phyloP scores from a whole-genome alignment of 441 rosid species.

The Pelargonium myrrhifolium region DNA sequence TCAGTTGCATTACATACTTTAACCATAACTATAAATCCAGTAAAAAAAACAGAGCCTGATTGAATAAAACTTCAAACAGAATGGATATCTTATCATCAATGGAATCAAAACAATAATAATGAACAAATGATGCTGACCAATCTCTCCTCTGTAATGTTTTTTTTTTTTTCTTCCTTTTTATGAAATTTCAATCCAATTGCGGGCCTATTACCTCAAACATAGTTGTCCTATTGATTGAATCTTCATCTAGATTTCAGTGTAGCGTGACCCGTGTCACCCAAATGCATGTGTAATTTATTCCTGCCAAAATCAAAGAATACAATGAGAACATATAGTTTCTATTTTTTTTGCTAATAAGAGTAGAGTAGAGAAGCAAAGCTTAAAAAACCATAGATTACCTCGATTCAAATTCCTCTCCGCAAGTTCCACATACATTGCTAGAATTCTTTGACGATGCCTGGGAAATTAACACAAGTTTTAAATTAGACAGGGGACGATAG shows the following conservation, averaged over 20 bases:
- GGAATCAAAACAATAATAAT: no score
- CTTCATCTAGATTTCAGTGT: slow-evolving; percentile 44
- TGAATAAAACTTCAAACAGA: no score
- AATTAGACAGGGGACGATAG: slow-evolving; percentile 16
- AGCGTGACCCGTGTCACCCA: slow-evolving; percentile 74
- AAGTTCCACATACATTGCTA: slow-evolving; percentile 58
- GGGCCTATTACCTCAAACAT: background rate
- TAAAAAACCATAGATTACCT: slow-evolving; percentile 36
- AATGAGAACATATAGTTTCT: background rate
- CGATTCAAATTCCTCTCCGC: slow-evolving; percentile 83
- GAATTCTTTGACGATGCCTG: slow-evolving; percentile 55
- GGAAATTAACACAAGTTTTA: background rate
- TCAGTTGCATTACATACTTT: no score
- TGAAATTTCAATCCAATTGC: no score
- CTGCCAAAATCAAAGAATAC: slow-evolving; percentile 28
- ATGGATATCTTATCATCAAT: no score
- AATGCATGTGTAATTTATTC: slow-evolving; percentile 66
- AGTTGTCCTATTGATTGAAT: background rate
- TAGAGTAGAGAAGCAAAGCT: background rate
- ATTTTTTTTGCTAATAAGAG: background rate
- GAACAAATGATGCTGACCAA: no score
- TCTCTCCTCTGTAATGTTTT: no score
- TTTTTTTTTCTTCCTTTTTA: no score
- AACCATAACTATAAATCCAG: no score
- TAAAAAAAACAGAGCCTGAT: no score